phyloP scores from a whole-genome alignment of 1,284 basidiomycete genomes.

The Ustilago sp. region DNA sequence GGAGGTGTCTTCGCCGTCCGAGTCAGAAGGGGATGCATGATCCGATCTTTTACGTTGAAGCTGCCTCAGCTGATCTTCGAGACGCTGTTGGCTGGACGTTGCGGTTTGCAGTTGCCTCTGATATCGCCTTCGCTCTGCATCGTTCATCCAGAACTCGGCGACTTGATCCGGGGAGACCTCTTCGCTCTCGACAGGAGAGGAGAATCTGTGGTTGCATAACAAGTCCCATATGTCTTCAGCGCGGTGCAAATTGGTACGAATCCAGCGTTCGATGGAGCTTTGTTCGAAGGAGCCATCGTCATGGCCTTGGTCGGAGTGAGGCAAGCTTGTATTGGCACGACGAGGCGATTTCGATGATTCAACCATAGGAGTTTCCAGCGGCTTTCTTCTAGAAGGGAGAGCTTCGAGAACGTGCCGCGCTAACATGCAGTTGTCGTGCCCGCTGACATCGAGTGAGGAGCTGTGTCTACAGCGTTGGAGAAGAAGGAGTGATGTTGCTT shows the following conservation, averaged over 20 bases:
- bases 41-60: conserved; percentile 20
- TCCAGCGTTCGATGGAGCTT: conserved; percentile 35
- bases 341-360: conserved; percentile 13
- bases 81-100: conserved; percentile 10
- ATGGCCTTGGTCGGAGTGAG: conserved; percentile 11
- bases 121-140: conserved; percentile 26
- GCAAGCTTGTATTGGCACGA: conserved; percentile 7
- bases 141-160: conserved; percentile 50
- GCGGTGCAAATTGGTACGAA: conserved; percentile 11
- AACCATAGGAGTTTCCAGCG: conserved; percentile 1
- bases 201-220: conserved; percentile 24
- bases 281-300: conserved; percentile 23
- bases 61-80: conserved; percentile 33
- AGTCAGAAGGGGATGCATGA: conserved; percentile 11
- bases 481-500: conserved; percentile 37
- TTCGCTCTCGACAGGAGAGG: not conserved
- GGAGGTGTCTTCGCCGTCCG: conserved; percentile 17
- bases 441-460: not conserved
- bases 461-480: conserved; percentile 11
- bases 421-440: not conserved
- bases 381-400: conserved; percentile 30
- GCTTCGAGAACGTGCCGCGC: conserved; percentile 29
- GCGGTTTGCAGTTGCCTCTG: conserved; percentile 27
- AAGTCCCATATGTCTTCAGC: conserved; percentile 49
- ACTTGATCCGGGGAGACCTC: conserved; percentile 1